Percentiles rank a stretch among this genome's conserved stretches.
These are phyloP conservation scores for Cryptococcus maquisensis DNA, from an alignment of 1,284 basidiomycete genomes.

Conservation along the genomic window DNA sequence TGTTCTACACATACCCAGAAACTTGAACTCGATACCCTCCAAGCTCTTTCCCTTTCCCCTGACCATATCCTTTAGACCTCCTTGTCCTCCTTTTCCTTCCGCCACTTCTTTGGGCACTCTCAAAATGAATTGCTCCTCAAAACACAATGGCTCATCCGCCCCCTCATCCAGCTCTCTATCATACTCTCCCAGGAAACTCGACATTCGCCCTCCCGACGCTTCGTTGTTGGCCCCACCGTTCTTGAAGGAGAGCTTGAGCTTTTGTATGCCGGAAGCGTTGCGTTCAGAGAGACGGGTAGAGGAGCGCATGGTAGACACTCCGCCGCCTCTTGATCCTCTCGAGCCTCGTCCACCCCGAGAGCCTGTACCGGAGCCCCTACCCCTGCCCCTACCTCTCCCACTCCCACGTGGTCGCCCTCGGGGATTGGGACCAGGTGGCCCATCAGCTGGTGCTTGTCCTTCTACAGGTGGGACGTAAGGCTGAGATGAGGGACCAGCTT, in stretches of 20 bases:
- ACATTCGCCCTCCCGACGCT: constrained; percentile 36
- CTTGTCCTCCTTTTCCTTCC: constrained; percentile 31
- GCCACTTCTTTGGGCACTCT: constrained; percentile 69
- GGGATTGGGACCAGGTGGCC: too few relatives aligned
- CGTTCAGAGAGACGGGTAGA: constrained; percentile 13
- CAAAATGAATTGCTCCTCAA: constrained; percentile 97
- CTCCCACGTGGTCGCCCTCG: background rate
- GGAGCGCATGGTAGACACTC: constrained; percentile 7
- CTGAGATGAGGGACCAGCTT: too few relatives aligned
- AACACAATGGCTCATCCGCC: constrained; percentile 77
- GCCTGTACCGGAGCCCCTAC: constrained; percentile 2
- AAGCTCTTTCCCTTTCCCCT: constrained; percentile 67
- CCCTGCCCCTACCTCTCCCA: constrained; percentile 5
- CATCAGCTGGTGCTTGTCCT: too few relatives aligned
- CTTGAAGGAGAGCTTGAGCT: constrained; percentile 42
- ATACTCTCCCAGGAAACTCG: constrained; percentile 78
- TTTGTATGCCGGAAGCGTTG: constrained; percentile 7
- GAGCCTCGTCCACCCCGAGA: constrained; percentile 4
- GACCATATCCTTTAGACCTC: constrained; percentile 71
- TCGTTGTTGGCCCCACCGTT: constrained; percentile 12
- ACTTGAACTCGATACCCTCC: constrained; percentile 94
- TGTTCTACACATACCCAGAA: constrained; percentile 65
- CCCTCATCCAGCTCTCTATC: constrained; percentile 94
- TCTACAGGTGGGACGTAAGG: too few relatives aligned
- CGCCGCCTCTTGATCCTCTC: constrained; percentile 3